Conservation (phyloP, 495 filamentous ascomycete genomes). For the Monascus purpureus region DNA sequence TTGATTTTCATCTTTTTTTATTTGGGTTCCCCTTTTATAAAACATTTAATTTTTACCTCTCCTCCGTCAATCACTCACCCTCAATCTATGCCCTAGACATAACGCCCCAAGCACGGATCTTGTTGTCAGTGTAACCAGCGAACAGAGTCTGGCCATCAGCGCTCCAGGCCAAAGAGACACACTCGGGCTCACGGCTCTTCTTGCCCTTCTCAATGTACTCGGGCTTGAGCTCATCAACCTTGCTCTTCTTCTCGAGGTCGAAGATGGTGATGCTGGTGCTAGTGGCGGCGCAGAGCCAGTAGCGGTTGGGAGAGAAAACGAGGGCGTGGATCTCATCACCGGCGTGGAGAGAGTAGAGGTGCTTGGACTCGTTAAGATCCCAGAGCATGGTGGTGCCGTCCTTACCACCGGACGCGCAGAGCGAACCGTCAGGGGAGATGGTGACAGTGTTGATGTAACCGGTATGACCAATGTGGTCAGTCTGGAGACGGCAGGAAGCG, state of each 20-base stretch:
- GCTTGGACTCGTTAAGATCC: constrained; percentile 99
- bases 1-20: constrained; percentile 1
- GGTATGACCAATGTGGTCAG: constrained; percentile 98
- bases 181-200: constrained; percentile 99
- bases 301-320: constrained; percentile 99
- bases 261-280: constrained; percentile 98
- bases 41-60: constrained; percentile 1
- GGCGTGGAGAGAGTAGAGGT: constrained; percentile 98
- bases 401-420: constrained; percentile 98
- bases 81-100: constrained; percentile 51
- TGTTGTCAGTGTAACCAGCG: constrained; percentile 98
- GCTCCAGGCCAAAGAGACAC: constrained; percentile 89
- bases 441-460: constrained; percentile 99
- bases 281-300: constrained; percentile 99
- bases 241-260: constrained; percentile 99
- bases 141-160: constrained; percentile 98
- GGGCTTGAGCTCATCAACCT: constrained; percentile 99
- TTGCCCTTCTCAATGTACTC: constrained; percentile 93
- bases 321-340: constrained; percentile 99
- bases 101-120: constrained; percentile 98
- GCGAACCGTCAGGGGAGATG: constrained; percentile 98
- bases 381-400: constrained; percentile 99
- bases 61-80: constrained; percentile 10
- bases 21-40: background rate
- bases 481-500: constrained; percentile 96